A percentile compares a stretch with the other conserved stretches of the same genome.
Conservation (phyloP, 768 basidiomycete species). For the Obba rivulosa region DNA sequence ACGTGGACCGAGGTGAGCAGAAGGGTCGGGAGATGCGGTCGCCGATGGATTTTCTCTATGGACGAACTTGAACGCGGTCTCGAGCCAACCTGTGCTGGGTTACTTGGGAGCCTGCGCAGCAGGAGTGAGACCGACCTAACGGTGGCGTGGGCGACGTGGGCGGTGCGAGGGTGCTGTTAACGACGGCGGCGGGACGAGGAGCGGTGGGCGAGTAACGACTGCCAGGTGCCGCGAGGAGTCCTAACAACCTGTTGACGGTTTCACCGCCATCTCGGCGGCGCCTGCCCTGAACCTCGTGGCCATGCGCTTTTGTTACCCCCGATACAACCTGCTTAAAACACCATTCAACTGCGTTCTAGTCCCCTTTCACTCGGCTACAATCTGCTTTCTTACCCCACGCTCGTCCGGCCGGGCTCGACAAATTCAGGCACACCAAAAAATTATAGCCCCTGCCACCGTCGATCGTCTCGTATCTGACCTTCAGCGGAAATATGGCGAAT, state of each 20-base stretch:
- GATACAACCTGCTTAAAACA: too few relatives aligned
- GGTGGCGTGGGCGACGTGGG: slow-evolving; percentile 1
- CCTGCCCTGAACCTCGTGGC: slow-evolving; percentile 17
- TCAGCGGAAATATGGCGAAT: too few relatives aligned
- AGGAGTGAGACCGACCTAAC: slow-evolving; percentile 9
- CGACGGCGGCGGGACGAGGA: slow-evolving; percentile 15
- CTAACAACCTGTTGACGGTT: slow-evolving; percentile 17
- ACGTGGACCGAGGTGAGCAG: background rate
- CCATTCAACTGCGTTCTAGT: too few relatives aligned
- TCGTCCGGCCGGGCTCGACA: too few relatives aligned
- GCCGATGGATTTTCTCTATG: slow-evolving; percentile 8
- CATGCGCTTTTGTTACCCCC: too few relatives aligned
- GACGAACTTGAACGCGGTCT: slow-evolving; percentile 8
- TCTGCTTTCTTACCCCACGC: too few relatives aligned
- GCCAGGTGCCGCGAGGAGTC: slow-evolving; percentile 22
- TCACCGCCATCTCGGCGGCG: slow-evolving; percentile 18
- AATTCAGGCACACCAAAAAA: too few relatives aligned
- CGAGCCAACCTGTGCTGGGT: slow-evolving; percentile 4
- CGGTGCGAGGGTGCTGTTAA: slow-evolving; percentile 8
- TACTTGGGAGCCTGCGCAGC: background rate
- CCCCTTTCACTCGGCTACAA: too few relatives aligned
- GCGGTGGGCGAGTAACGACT: slow-evolving; percentile 13
- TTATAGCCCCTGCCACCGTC: too few relatives aligned
- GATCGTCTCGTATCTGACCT: too few relatives aligned
- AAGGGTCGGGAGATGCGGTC: slow-evolving; percentile 2